A percentile compares a stretch with the other conserved stretches of the same genome.
phyloP scores from a whole-genome alignment of 768 basidiomycete genomes.

The Phylloporus rhodoxanthus region DNA sequence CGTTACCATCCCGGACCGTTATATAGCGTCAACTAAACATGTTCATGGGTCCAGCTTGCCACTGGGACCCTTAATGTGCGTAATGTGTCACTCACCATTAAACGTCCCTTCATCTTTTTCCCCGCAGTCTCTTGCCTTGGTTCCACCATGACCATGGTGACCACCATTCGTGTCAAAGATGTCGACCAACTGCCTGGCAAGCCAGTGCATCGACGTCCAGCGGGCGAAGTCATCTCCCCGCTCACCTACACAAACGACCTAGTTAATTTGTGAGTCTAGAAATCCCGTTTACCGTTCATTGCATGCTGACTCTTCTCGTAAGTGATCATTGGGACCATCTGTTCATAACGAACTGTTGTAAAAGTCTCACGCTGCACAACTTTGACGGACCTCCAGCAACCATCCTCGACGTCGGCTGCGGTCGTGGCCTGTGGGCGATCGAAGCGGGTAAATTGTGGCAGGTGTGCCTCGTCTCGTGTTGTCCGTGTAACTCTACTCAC shows the following conservation, averaged over 20 bases:
- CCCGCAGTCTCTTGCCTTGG: slow-evolving; percentile 14
- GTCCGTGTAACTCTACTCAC: neutral
- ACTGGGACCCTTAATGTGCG: slow-evolving; percentile 15
- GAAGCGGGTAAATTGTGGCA: slow-evolving; percentile 64
- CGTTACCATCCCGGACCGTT: slow-evolving; percentile 8
- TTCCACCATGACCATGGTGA: slow-evolving; percentile 19
- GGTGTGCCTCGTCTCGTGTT: slow-evolving; percentile 33
- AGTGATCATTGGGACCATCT: slow-evolving; percentile 73
- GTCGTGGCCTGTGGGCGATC: slow-evolving; percentile 65
- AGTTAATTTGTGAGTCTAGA: slow-evolving; percentile 46
- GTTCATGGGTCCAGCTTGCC: slow-evolving; percentile 7
- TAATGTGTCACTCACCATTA: slow-evolving; percentile 17
- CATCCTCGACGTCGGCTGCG: slow-evolving; percentile 68
- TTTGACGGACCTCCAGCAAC: slow-evolving; percentile 45
- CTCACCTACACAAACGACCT: slow-evolving; percentile 43
- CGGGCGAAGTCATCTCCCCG: slow-evolving; percentile 53
- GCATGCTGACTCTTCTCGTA: slow-evolving; percentile 4
- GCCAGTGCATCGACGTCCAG: slow-evolving; percentile 37
- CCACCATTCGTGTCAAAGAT: slow-evolving; percentile 32
- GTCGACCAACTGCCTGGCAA: slow-evolving; percentile 41
- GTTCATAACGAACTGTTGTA: slow-evolving; percentile 48
- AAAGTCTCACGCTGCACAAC: slow-evolving; percentile 48
- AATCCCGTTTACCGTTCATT: neutral
- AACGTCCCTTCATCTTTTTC: slow-evolving; percentile 11
- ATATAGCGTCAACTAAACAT: slow-evolving; percentile 14